Conservation (phyloP, 2,329 filamentous ascomycete species). For the Fusarium setosum region DNA sequence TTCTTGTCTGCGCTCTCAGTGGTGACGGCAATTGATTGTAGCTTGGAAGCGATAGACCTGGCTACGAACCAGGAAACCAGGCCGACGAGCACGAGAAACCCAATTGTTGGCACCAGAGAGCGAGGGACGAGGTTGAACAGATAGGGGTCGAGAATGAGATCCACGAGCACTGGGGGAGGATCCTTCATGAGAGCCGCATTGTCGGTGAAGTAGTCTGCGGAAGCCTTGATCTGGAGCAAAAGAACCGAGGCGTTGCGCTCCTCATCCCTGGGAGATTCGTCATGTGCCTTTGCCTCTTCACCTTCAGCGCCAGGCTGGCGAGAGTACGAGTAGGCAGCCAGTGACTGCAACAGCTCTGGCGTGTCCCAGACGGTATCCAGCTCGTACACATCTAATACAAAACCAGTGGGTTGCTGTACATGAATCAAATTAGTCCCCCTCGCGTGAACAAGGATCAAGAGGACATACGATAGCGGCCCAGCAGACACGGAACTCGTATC, state of each 20-base stretch:
- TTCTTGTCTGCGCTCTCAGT: constrained; percentile 50
- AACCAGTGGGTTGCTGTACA: constrained; percentile 84
- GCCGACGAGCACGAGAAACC: constrained; percentile 75
- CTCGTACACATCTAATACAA: constrained; percentile 75
- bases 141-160: constrained; percentile 89
- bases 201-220: constrained; percentile 87
- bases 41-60: constrained; percentile 43
- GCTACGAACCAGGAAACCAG: constrained; percentile 57
- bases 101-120: constrained; percentile 78
- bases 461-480: constrained; percentile 89
- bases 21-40: constrained; percentile 43
- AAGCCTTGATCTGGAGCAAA: constrained; percentile 79
- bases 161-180: constrained; percentile 80
- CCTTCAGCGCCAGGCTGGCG: constrained; percentile 51
- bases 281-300: constrained; percentile 13
- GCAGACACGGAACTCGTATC: constrained; percentile 93
- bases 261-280: constrained; percentile 11
- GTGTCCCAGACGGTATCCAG: constrained; percentile 70
- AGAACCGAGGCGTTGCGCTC: constrained; percentile 63
- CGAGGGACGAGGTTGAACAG: constrained; percentile 81
- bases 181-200: constrained; percentile 79
- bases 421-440: constrained; percentile 5
- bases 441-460: not conserved
- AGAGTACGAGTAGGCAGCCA: constrained; percentile 70
- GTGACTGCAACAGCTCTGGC: constrained; percentile 71